These are phyloP conservation scores for Prunus fruticosa DNA, from an alignment of 306 rosid genomes.

Conservation along the genomic window DNA sequence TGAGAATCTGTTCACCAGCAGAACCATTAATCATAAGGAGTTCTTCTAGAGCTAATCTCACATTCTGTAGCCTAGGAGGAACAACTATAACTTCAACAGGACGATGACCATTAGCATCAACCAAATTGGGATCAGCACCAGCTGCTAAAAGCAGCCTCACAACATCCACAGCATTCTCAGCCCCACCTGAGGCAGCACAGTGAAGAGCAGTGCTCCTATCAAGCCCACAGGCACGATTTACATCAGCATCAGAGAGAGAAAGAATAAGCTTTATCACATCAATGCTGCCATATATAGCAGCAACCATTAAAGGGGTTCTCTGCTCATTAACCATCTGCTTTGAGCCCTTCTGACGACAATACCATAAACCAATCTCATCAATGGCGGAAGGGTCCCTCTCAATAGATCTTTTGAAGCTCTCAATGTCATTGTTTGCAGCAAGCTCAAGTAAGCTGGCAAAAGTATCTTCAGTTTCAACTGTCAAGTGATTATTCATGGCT, in stretches of 20 bases:
- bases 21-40: slow-evolving; percentile 59
- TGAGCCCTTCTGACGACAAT: slow-evolving; percentile 75
- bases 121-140: slow-evolving; percentile 72
- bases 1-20: slow-evolving; percentile 43
- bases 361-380: slow-evolving; percentile 87
- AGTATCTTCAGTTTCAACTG: slow-evolving; percentile 73
- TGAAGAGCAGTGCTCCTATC: slow-evolving; percentile 94
- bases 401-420: slow-evolving; percentile 59
- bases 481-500: slow-evolving; percentile 76
- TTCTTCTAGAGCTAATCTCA: slow-evolving; percentile 51
- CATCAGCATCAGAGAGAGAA: slow-evolving; percentile 55
- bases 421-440: slow-evolving; percentile 74
- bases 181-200: slow-evolving; percentile 91
- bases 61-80: slow-evolving; percentile 55
- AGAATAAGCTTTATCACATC: slow-evolving; percentile 70
- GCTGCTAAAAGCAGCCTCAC: slow-evolving; percentile 75
- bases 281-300: slow-evolving; percentile 85
- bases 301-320: slow-evolving; percentile 88
- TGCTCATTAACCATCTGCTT: slow-evolving; percentile 83
- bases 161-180: slow-evolving; percentile 63
- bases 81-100: slow-evolving; percentile 65
- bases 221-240: slow-evolving; percentile 57
- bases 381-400: slow-evolving; percentile 66
- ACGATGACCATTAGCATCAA: slow-evolving; percentile 70
- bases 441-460: slow-evolving; percentile 82